Conservation (phyloP, 1,284 basidiomycete genomes). For the Mycena citricolor region DNA sequence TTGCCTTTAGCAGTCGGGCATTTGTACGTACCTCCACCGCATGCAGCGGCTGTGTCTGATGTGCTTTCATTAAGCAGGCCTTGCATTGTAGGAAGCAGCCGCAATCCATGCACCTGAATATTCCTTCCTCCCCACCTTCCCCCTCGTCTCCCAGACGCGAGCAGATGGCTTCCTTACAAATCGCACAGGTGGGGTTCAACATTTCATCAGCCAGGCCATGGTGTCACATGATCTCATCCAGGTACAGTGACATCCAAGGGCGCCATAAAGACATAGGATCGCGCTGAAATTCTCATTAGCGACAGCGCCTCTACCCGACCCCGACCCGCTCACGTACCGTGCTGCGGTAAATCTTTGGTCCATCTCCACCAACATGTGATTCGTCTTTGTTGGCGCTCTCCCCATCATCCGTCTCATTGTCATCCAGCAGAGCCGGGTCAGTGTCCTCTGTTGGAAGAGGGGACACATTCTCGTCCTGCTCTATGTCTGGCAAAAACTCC, state of each 20-base stretch:
- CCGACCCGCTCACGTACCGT: too few species aligned
- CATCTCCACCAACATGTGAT: too few species aligned
- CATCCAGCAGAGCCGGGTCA: too few species aligned
- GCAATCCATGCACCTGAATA: slow-evolving; percentile 12
- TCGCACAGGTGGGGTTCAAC: background rate
- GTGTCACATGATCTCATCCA: background rate
- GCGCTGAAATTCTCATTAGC: too few species aligned
- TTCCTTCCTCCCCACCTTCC: background rate
- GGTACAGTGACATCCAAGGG: background rate
- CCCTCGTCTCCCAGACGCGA: too few species aligned
- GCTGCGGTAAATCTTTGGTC: too few species aligned
- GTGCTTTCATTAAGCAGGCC: background rate
- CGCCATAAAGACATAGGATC: slow-evolving; percentile 7
- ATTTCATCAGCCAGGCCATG: slow-evolving; percentile 3
- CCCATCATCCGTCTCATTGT: too few species aligned
- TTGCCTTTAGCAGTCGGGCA: background rate
- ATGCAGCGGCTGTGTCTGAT: slow-evolving; percentile 1
- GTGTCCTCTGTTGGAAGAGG: too few species aligned
- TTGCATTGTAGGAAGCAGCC: slow-evolving; percentile 9
- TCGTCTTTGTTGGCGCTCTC: too few species aligned
- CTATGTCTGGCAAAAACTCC: too few species aligned
- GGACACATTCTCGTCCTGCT: too few species aligned
- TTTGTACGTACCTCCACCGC: background rate
- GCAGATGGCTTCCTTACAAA: background rate
- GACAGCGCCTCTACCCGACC: too few species aligned